Conservation (phyloP, 164 flowering plant species). For the Magnolia sinica region DNA sequence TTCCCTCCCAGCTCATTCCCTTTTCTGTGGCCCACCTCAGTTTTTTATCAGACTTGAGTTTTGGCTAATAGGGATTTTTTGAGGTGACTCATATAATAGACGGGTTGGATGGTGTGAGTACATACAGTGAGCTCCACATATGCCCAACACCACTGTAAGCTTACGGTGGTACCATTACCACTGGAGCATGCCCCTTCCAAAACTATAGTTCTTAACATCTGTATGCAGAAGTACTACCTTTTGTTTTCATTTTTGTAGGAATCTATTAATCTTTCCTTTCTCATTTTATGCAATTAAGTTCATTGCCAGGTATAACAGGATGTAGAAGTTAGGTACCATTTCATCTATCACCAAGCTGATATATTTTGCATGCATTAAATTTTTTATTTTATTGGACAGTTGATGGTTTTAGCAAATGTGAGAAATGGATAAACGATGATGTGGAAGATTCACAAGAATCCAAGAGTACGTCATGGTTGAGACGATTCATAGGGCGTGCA, state of each 20-base stretch:
- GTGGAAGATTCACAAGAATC: conserved; percentile 61
- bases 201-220: background rate
- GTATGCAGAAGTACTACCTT: background rate
- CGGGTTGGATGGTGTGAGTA: no score
- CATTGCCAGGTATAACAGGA: background rate
- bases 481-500: conserved; percentile 84
- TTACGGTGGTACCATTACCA: no score
- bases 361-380: background rate
- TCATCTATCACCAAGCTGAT: background rate
- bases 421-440: conserved; percentile 78
- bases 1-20: no score
- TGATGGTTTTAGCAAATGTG: conserved; percentile 84
- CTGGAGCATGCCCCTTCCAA: no score
- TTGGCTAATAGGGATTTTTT: no score
- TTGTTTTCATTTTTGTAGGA: background rate
- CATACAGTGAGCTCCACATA: no score
- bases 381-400: conserved; percentile 42
- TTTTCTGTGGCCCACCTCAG: no score
- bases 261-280: no score
- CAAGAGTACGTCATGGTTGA: conserved; percentile 84
- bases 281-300: background rate
- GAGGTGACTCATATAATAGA: no score
- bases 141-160: no score
- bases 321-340: background rate
- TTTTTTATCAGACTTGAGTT: no score